Evolutionary conservation across 345 rosid genomes (phyloP), one percentile per base, ranked within the genome.

Genomic region (Gossypium anomalum): DNA sequence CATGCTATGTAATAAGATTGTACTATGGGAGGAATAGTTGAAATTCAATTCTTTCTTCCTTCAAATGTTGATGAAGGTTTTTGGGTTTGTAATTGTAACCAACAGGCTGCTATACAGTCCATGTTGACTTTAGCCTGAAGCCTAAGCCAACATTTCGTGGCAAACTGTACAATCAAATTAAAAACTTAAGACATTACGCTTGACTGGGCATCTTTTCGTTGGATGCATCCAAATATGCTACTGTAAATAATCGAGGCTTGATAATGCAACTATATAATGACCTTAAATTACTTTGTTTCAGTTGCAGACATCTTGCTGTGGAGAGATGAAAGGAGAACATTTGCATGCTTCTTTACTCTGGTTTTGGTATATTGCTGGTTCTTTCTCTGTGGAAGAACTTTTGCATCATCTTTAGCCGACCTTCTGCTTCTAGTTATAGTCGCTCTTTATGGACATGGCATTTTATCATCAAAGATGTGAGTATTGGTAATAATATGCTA

Each of bases 261-360:
- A 27, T 19, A 41, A 13, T 73, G 53, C 70, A 61, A 58, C 25
- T 65, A 17, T 78, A 22, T 12, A 22, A 75, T 75, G 51, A 56
- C 68, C 55, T 73, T 77, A 47, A 72, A 72, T 59, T 79, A 49
- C 84, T 74, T 74, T 61, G 9, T 29, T 84, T 86, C 96, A 94
- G 98, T 88, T 84, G 91, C 97, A 20, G 90, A 89, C 66, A 79
- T 94, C 80, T 89, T 91, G 72, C 90, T 94, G 34, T 94, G 98
- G 98, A 91, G 95, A 86, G 90, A 94, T 78, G 91, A 91, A 88
- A 94, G 87, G 90, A 81, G 77, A 82, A 87, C 98, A 73, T 89
- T 91, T 61, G 64, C 85, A 7, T 91, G 78, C 81, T 91, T 92
- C 70, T 75, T 91, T 66, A 22, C 77, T 9, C 79, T 87, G 78